Percentiles rank a stretch among this genome's conserved stretches.
These are phyloP conservation scores for Epichloe uncinata DNA, from an alignment of 2,329 filamentous ascomycete species.

Conservation along the genomic window DNA sequence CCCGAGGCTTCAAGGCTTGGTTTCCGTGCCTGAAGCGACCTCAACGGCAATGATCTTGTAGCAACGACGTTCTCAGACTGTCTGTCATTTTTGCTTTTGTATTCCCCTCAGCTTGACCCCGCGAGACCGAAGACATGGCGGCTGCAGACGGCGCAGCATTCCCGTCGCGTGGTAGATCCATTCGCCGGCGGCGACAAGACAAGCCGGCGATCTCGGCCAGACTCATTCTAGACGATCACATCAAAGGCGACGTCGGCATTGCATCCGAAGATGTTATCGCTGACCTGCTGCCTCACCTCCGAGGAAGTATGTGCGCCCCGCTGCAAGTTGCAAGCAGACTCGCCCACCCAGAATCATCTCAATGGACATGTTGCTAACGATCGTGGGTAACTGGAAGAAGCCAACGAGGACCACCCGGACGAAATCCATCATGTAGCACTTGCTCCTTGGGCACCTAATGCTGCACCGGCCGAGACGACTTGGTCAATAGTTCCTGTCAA, in stretches of 20 bases:
- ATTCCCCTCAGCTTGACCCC: not conserved
- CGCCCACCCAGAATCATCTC: not conserved
- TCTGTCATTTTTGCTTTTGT: not conserved
- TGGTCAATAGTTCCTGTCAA: constrained; percentile 81
- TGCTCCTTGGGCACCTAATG: constrained; percentile 55
- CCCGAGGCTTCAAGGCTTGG: not conserved
- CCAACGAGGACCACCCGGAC: constrained; percentile 22
- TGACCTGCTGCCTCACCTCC: constrained; percentile 60
- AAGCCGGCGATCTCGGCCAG: constrained; percentile 67
- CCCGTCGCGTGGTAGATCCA: constrained; percentile 24
- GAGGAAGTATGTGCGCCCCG: constrained; percentile 31
- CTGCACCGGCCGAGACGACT: constrained; percentile 44
- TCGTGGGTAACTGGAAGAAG: constrained; percentile 9
- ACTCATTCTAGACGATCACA: constrained; percentile 70
- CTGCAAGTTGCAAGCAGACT: not conserved
- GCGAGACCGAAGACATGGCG: constrained; percentile 13
- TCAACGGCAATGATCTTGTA: not conserved
- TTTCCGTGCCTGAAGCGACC: not conserved
- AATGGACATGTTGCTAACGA: not conserved
- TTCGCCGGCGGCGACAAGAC: constrained; percentile 46
- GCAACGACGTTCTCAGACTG: not conserved
- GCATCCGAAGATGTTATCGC: constrained; percentile 76
- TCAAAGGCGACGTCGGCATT: constrained; percentile 75
- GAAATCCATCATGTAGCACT: constrained; percentile 54
- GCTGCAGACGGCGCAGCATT: constrained; percentile 15